These are phyloP conservation scores for Lojkania enalia DNA, from an alignment of 2,329 filamentous ascomycete genomes.

Conservation along the genomic window DNA sequence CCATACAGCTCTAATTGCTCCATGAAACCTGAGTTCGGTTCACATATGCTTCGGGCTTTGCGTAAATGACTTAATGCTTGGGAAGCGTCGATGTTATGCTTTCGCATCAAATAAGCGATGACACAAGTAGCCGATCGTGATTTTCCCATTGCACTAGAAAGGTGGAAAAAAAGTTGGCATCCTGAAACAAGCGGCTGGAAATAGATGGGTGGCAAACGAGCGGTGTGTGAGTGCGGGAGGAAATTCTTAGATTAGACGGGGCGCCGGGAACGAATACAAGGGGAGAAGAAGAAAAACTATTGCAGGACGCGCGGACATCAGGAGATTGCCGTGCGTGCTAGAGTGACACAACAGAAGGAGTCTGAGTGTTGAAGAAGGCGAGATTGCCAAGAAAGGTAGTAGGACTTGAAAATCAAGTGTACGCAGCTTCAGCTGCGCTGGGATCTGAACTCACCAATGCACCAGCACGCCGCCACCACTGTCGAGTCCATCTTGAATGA, in stretches of 20 bases:
- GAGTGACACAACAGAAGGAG: neutral
- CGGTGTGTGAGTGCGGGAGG: constrained; percentile 32
- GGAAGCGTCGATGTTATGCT: constrained; percentile 54
- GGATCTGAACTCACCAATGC: constrained; percentile 64
- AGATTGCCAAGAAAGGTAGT: constrained; percentile 38
- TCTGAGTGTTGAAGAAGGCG: constrained; percentile 33
- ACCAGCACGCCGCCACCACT: constrained; percentile 65
- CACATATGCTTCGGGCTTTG: constrained; percentile 72
- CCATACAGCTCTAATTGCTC: constrained; percentile 84
- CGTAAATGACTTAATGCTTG: constrained; percentile 73
- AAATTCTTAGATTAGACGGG: constrained; percentile 21
- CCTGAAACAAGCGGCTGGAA: constrained; percentile 29
- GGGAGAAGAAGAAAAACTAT: constrained; percentile 8
- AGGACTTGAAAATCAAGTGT: constrained; percentile 31
- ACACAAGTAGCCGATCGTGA: constrained; percentile 85
- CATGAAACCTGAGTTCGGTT: constrained; percentile 93
- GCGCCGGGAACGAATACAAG: constrained; percentile 18
- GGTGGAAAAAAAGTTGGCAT: constrained; percentile 38
- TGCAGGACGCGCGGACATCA: constrained; percentile 29
- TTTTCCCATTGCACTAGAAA: constrained; percentile 86
- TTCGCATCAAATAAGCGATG: constrained; percentile 79
- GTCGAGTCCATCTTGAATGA: constrained; percentile 77
- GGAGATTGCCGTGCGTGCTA: constrained; percentile 4
- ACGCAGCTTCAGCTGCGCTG: constrained; percentile 39
- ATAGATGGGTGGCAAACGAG: constrained; percentile 39